Evolutionary conservation across 805 yeast genomes (phyloP).

Genomic region (Starmerella davenportii): DNA sequence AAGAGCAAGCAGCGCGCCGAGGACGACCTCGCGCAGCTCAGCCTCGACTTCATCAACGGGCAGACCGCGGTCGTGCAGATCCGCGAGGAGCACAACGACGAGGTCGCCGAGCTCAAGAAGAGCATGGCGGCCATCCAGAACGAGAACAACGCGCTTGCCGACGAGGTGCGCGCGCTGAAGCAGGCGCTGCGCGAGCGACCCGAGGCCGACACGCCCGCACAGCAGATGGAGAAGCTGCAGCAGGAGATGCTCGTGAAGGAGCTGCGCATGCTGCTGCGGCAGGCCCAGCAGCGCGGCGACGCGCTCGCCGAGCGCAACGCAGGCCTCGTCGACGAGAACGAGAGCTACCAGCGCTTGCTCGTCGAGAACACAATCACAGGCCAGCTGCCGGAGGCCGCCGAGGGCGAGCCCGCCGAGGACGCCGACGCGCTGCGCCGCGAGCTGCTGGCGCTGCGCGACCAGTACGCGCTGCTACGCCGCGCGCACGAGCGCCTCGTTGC

Average conservation of each 20-base stretch:
- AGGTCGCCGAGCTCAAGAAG: conserved; percentile 9
- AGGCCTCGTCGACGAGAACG: conserved; percentile 24
- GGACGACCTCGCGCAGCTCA: conserved; percentile 17
- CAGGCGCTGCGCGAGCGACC: conserved; percentile 2
- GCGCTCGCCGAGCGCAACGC: conserved; percentile 40
- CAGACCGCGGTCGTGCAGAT: conserved; percentile 17
- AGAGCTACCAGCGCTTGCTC: conserved; percentile 21
- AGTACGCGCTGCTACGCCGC: conserved; percentile 20
- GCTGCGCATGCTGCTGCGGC: conserved; percentile 17
- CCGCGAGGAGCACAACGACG: conserved; percentile 13
- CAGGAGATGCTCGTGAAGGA: conserved; percentile 20
- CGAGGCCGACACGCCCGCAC: conserved; percentile 2
- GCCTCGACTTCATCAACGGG: conserved; percentile 19
- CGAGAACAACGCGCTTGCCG: background rate
- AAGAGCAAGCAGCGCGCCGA: conserved; percentile 16
- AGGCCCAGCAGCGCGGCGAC: conserved; percentile 28
- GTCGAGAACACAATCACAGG: conserved; percentile 21
- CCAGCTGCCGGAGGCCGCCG: background rate
- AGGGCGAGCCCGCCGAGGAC: background rate
- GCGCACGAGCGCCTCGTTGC: conserved; percentile 22
- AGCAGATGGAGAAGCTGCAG: conserved; percentile 18
- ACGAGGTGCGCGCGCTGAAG: conserved; percentile 1
- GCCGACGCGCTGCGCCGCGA: conserved; percentile 8
- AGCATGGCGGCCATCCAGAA: conserved; percentile 5
- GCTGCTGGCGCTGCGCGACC: conserved; percentile 17